Evolutionary conservation across 129 eudicot genomes (phyloP), one percentile per base, ranked within the genome.

Genomic region (Chrysanthemum seticuspe): DNA sequence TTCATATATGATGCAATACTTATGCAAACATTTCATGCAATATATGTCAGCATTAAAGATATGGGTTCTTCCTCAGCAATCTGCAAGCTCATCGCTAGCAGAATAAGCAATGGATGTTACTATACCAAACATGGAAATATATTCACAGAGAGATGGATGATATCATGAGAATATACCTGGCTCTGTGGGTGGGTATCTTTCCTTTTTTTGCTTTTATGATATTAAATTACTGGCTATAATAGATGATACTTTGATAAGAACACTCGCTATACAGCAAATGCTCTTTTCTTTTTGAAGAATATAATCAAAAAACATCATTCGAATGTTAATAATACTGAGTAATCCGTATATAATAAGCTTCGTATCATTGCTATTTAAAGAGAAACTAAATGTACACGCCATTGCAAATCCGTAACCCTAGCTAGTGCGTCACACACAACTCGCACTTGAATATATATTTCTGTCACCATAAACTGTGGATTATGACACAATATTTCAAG

Each of bases 171-270:
- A 49, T 67, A 67, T 67, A 64, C 69, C 18, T 61, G 23, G 45
- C 6, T 1, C 47, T 25, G 4, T 61, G 66, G 68, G 71, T 67
- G 71, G 44, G 71, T 67, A 48, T 18, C 57, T 31, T 1, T 68
- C 29, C 12, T 13, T 13, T 13, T 21, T 68, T 50, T 50, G 14
- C 60, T 48, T 49, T 47, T 18, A 13, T 67, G 57, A 67, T 50
- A 25, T 68, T n/a, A 4, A 68, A 27, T 52, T 62, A 68, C 12
- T 68, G 62, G 61, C 73, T 18, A 66, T 65, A 49, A 50, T 67
- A 6, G n/a, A 68, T 68, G 49, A 52, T 68, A 52, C 48, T 49
- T 7, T 67, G 58, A 67, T 49, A 48, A 67, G 44, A 68, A 68
- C 48, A 68, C 48, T 29, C 3, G 0, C 48, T 29, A 7, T 6